Evolutionary conservation across 23 red algal species (phyloP), one percentile per base, ranked within the genome.

Genomic region (Cyanidioschyzon merolae): DNA sequence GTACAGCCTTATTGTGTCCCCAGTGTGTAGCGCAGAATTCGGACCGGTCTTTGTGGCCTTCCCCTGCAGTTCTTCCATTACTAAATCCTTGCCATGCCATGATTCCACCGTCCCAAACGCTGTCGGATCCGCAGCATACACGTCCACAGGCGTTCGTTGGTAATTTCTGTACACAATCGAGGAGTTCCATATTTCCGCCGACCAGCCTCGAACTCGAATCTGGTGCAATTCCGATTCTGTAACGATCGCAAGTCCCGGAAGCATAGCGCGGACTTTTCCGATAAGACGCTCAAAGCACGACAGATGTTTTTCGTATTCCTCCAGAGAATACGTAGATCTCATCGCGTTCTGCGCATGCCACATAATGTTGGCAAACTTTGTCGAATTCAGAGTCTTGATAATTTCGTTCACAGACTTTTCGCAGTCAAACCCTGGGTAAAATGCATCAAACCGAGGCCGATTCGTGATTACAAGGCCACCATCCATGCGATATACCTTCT

Each of bases 331-430:
- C 21, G 81, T 71, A 2, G 79, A 79, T 7, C 40, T 34, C 68
- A 90, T 76, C 21, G 80, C 75, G 57, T 90, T 90, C 38, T 90
- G 87, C 26, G 87, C 87, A 74, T 90, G 87, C 87, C 87, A 90
- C 77, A 90, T 84, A 39, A 90, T 40, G 24, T 80, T 83, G 36
- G 79, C 50, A 67, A 78, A 90, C 30, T 74, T 74, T n/a, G 75
- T 77, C 7, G 63, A 39, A 36, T 76, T 77, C 0, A 90, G 71
- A 37, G 50, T 67, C 1, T 54, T 51, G 21, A 90, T 58, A 35
- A 90, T 50, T 17, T 50, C 41, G 0, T 77, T 41, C 32, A 84
- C 57, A 18, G 81, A 36, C 24, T 50, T 54, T 38, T 58, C 26
- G 45, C 81, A 90, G 30, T 84, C 34, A 34, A 90, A 90, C 2